Base-by-base conservation (phyloP, 352 stramenopile genomes). In the Achlya hypogyna region DNA sequence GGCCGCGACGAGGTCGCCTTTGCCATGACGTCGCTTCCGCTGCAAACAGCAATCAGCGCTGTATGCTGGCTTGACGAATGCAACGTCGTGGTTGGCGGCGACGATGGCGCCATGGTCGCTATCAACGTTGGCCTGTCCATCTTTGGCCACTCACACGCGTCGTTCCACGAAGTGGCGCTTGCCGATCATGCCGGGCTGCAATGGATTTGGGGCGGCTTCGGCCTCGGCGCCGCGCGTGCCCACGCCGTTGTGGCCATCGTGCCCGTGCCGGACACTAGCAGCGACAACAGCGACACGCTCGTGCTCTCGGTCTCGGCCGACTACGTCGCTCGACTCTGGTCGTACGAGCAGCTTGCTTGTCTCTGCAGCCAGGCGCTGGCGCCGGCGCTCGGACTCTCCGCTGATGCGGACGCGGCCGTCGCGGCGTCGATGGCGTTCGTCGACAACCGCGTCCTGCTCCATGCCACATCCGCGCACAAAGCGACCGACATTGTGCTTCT, bases 271-370 rank as follows among this genome's bases (percentile, higher is more conserved):
- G 54, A 63, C 18, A 18, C 35, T 6, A 22, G 9, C 20, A 32
- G 12, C 34, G 54, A 63, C 54, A 22, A 29, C 25, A 51, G 32
- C 12, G 54, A 63, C 35, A 63, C 54, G 40, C 40, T 63, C 10
- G 27, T 63, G 29, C 29, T 63, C 29, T 51, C 54, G 32, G n/a
- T 63, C 16, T 63, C 54, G 18, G 29, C 54, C 54, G 54, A 63
- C 54, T 51, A 51, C 9, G 54, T 63, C 18, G 32, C 51, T 4
- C 54, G 54, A 12, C 32, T 63, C n/a, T 63, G 54, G 54, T 63
- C 54, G 22, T 63, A 63, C 40, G 54, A 63, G 32, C 54, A 63
- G 16, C 54, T 51, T 1, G 51, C 32, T 35, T 63, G 54, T 22
- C 54, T 63, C 2, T 63, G 54, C 54, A 63, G 51, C 54, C 54